Percentiles rank a stretch among this genome's conserved stretches.
phyloP scores from a whole-genome alignment of 1,284 basidiomycete species.

The Cryptococcus sp. region DNA sequence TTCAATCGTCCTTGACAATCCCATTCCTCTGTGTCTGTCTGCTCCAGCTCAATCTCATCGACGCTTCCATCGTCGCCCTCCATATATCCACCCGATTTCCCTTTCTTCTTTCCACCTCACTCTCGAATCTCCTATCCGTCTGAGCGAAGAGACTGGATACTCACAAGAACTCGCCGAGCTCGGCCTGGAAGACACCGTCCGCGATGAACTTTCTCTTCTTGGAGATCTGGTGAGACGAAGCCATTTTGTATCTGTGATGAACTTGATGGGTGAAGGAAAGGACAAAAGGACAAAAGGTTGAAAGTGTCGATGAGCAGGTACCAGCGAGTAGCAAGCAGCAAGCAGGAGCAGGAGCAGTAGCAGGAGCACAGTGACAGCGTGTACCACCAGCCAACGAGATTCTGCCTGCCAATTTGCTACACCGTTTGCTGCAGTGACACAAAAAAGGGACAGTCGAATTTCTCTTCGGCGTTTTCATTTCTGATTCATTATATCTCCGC shows the following conservation, averaged over 20 bases:
- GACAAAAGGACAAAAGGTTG: background rate
- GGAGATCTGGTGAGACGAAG: conserved; percentile 72
- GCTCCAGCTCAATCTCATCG: too few relatives aligned
- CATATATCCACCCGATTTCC: background rate
- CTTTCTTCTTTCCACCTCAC: conserved; percentile 5
- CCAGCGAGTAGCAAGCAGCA: too few relatives aligned
- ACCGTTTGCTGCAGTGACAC: too few relatives aligned
- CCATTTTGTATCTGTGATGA: conserved; percentile 13
- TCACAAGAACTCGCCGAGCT: conserved; percentile 93
- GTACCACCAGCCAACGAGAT: too few relatives aligned
- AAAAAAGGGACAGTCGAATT: background rate
- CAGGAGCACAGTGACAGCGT: too few relatives aligned
- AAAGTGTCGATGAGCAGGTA: background rate
- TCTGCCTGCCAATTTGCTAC: too few relatives aligned
- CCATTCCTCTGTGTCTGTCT: too few relatives aligned
- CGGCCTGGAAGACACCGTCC: conserved; percentile 73
- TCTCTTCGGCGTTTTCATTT: background rate
- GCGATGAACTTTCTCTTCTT: conserved; percentile 98
- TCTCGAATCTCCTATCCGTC: conserved; percentile 15
- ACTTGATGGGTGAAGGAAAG: conserved; percentile 2
- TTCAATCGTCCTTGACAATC: too few relatives aligned
- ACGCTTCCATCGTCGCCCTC: too few relatives aligned
- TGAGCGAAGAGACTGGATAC: conserved; percentile 16
- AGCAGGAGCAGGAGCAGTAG: too few relatives aligned
- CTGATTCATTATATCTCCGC: too few relatives aligned